phyloP scores from a whole-genome alignment of 495 filamentous ascomycete genomes.

The Penicillium argentinense region DNA sequence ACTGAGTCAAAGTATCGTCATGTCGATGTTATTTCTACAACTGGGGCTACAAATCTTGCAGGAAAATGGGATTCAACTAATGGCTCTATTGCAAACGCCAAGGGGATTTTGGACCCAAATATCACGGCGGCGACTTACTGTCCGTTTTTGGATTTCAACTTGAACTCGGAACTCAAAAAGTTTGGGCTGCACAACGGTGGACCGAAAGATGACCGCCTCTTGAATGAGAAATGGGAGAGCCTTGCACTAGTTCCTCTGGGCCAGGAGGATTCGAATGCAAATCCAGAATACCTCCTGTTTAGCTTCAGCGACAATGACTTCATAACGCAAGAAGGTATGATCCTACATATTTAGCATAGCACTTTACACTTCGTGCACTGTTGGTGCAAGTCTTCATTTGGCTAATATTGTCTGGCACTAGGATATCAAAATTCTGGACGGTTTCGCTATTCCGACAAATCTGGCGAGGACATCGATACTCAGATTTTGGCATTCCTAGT shows the following conservation, averaged over 20 bases:
- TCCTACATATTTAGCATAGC: slow-evolving; percentile 2
- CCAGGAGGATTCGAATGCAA: slow-evolving; percentile 47
- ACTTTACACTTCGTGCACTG: too few species aligned
- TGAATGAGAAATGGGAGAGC: slow-evolving; percentile 86
- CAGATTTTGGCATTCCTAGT: slow-evolving; percentile 75
- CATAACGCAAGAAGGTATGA: slow-evolving; percentile 70
- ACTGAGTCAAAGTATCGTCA: slow-evolving; percentile 66
- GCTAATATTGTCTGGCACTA: too few species aligned
- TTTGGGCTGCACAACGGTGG: slow-evolving; percentile 73
- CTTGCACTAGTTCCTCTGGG: slow-evolving; percentile 64
- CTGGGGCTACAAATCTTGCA: slow-evolving; percentile 63
- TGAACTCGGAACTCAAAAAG: slow-evolving; percentile 62
- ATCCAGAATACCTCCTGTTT: slow-evolving; percentile 66
- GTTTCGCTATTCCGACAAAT: slow-evolving; percentile 59
- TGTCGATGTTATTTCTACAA: slow-evolving; percentile 69
- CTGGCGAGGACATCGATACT: slow-evolving; percentile 62
- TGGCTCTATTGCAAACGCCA: slow-evolving; percentile 49
- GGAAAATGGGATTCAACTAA: slow-evolving; percentile 48
- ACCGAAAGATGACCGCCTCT: slow-evolving; percentile 47
- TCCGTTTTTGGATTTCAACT: slow-evolving; percentile 70
- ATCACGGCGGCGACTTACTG: slow-evolving; percentile 67
- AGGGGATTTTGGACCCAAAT: slow-evolving; percentile 53
- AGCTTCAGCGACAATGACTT: slow-evolving; percentile 77
- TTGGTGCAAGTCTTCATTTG: too few species aligned
- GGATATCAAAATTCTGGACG: slow-evolving; percentile 63